Evolutionary conservation across 2,329 filamentous ascomycete genomes (phyloP).

Genomic region (Penicillium rolfsii): DNA sequence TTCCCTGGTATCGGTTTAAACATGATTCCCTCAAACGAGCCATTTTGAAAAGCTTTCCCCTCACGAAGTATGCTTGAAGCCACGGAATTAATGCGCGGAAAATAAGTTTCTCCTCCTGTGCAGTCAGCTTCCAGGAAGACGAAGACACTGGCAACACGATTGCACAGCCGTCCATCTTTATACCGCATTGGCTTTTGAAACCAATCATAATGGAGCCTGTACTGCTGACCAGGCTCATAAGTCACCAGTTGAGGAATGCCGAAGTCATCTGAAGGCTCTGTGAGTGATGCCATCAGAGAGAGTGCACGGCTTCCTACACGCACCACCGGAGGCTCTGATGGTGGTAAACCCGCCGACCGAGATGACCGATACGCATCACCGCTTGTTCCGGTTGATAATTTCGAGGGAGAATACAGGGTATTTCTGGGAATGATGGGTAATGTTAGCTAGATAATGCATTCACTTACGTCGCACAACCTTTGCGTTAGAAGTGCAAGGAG

Average conservation of each 20-base stretch:
- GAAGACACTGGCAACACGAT: slow-evolving; percentile 1
- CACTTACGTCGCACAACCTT: not conserved
- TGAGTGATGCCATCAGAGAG: slow-evolving; percentile 3
- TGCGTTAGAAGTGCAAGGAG: not conserved
- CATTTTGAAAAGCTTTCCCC: not conserved
- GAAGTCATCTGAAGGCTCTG: not conserved
- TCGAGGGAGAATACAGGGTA: not conserved
- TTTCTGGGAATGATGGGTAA: not conserved
- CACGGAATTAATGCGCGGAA: not conserved
- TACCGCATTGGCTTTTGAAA: not conserved
- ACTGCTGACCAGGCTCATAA: slow-evolving; percentile 1
- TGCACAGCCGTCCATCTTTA: slow-evolving; percentile 1
- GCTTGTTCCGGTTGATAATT: slow-evolving; percentile 1
- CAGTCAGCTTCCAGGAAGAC: slow-evolving; percentile 3
- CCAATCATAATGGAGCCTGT: slow-evolving; percentile 3
- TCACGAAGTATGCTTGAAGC: not conserved
- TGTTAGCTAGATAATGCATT: not conserved
- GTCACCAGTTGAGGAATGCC: slow-evolving; percentile 1
- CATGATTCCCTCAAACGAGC: slow-evolving; percentile 1
- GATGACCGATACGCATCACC: slow-evolving; percentile 2
- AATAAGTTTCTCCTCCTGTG: not conserved
- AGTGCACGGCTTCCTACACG: slow-evolving; percentile 2
- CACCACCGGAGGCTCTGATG: not conserved
- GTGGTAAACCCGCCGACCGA: not conserved
- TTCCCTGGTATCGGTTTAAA: slow-evolving; percentile 3